These are phyloP conservation scores for Clavispora santaluciae DNA, from an alignment of 805 yeast species.

Conservation along the genomic window DNA sequence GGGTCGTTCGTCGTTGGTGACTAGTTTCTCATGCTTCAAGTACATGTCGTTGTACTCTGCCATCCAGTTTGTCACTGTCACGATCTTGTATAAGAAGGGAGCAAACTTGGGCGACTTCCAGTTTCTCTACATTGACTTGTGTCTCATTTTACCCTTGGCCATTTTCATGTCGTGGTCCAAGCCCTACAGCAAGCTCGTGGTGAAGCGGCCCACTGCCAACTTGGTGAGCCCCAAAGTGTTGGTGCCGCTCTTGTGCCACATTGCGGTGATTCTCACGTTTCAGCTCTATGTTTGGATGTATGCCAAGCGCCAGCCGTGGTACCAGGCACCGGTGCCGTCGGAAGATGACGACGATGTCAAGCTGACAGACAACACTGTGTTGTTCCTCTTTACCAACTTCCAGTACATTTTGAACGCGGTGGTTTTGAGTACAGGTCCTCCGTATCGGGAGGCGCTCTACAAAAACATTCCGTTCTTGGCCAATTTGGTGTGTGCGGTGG, in stretches of 20 bases:
- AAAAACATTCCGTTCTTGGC: constrained; percentile 67
- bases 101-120: constrained; percentile 96
- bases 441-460: constrained; percentile 74
- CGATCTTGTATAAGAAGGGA: constrained; percentile 81
- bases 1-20: constrained; percentile 91
- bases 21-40: constrained; percentile 95
- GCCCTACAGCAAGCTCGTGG: constrained; percentile 56
- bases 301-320: constrained; percentile 66
- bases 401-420: constrained; percentile 85
- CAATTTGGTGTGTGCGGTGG: constrained; percentile 49
- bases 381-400: constrained; percentile 77
- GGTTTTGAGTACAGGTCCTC: constrained; percentile 87
- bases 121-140: constrained; percentile 87
- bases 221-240: constrained; percentile 84
- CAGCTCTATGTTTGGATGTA: constrained; percentile 66
- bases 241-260: constrained; percentile 76
- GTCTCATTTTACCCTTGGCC: constrained; percentile 89
- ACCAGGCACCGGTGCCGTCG: constrained; percentile 73
- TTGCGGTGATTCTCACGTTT: constrained; percentile 54
- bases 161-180: constrained; percentile 97
- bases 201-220: constrained; percentile 90
- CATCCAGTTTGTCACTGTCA: constrained; percentile 86
- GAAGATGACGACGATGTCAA: constrained; percentile 68
- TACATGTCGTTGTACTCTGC: constrained; percentile 97
- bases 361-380: constrained; percentile 83